These are phyloP conservation scores for Talaromyces piceae DNA, from an alignment of 2,329 filamentous ascomycete species.

Conservation along the genomic window DNA sequence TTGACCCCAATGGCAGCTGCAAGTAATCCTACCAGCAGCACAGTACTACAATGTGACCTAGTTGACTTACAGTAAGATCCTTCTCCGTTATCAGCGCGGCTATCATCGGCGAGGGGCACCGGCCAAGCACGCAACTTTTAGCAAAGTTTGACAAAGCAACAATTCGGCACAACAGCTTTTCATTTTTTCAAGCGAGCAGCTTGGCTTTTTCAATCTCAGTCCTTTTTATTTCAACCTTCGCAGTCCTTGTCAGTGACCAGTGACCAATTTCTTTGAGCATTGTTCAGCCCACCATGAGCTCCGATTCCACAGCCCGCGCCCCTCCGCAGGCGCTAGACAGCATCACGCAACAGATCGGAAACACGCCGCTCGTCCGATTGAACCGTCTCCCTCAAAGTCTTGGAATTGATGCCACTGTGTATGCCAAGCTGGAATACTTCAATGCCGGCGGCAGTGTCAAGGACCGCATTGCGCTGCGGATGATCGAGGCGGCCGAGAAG, in stretches of 20 bases:
- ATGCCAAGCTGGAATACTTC: conserved; percentile 87
- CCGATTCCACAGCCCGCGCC: conserved; percentile 28
- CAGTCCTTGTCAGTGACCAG: neutral
- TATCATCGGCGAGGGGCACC: conserved; percentile 4
- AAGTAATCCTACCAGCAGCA: neutral
- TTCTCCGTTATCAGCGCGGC: neutral
- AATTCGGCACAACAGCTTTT: neutral
- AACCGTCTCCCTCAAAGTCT: conserved; percentile 89
- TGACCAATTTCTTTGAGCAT: neutral
- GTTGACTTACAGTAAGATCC: neutral
- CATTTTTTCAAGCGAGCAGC: neutral
- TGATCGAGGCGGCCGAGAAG: conserved; percentile 93
- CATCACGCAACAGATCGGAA: conserved; percentile 83
- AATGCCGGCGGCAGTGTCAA: conserved; percentile 92
- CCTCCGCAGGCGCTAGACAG: conserved; percentile 55
- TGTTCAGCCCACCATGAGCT: neutral
- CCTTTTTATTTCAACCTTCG: neutral
- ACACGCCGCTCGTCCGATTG: conserved; percentile 88
- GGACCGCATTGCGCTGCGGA: conserved; percentile 89
- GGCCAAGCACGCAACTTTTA: neutral
- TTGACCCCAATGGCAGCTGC: no score
- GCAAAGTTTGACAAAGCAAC: neutral
- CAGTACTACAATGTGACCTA: neutral
- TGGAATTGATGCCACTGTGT: conserved; percentile 81
- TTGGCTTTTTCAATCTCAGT: neutral